Percentiles rank a stretch among this genome's conserved stretches.
Conservation (phyloP, 75 land plant species). For the Adiantum capillusveneris region DNA sequence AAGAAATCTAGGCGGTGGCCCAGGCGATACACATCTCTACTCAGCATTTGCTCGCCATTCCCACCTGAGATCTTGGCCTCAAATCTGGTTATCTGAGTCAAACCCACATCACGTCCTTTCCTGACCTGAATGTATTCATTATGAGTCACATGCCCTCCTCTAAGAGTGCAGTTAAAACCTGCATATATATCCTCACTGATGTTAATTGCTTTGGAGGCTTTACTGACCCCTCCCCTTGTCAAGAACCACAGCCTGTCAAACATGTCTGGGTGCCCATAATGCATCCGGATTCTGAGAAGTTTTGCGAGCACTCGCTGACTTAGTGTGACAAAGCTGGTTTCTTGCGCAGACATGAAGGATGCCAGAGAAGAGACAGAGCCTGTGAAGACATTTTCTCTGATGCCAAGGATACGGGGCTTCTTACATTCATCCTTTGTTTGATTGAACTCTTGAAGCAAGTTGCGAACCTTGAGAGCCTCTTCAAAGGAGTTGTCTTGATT, state of each 20-base stretch:
- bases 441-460: conserved; percentile 59
- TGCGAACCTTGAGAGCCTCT: conserved; percentile 88
- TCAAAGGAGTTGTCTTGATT: conserved; percentile 37
- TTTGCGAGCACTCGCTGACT: conserved; percentile 91
- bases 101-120: conserved; percentile 89
- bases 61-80: conserved; percentile 93
- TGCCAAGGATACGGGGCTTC: conserved; percentile 80
- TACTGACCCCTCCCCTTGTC: conserved; percentile 81
- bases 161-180: conserved; percentile 74
- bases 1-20: conserved; percentile 89
- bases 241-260: conserved; percentile 88
- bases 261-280: conserved; percentile 96
- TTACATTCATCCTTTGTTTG: conserved; percentile 12
- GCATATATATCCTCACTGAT: conserved; percentile 96
- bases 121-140: conserved; percentile 96
- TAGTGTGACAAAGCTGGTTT: conserved; percentile 91
- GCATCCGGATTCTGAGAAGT: conserved; percentile 84
- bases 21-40: conserved; percentile 81
- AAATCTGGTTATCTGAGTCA: conserved; percentile 85
- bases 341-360: conserved; percentile 97
- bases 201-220: conserved; percentile 82
- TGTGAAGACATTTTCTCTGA: conserved; percentile 90
- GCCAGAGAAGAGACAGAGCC: conserved; percentile 95
- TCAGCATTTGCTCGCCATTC: conserved; percentile 82
- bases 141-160: conserved; percentile 85